Conservation (phyloP, 2,329 filamentous ascomycete genomes). For the Diaporthe destruens region DNA sequence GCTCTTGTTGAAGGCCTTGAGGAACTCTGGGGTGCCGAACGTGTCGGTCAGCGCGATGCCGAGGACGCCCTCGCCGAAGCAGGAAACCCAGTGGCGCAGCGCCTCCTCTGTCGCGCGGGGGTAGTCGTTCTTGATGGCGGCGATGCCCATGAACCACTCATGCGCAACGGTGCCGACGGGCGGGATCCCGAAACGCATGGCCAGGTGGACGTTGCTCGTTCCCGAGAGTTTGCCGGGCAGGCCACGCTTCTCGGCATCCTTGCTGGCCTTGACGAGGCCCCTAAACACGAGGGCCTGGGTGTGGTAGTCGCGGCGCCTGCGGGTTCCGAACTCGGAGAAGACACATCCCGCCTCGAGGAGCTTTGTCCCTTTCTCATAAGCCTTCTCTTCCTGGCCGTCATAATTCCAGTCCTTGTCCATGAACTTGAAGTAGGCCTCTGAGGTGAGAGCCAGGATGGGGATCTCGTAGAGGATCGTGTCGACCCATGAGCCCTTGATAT, state of each 20-base stretch:
- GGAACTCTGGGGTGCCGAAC: conserved; percentile 91
- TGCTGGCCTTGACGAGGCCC: conserved; percentile 83
- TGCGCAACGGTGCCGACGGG: conserved; percentile 93
- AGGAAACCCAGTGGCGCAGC: conserved; percentile 88
- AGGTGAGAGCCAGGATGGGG: conserved; percentile 89
- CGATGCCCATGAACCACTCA: conserved; percentile 99
- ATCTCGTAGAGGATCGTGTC: conserved; percentile 99
- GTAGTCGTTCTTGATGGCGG: conserved; percentile 90
- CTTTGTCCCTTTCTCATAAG: conserved; percentile 82
- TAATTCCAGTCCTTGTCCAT: conserved; percentile 95
- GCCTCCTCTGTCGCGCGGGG: conserved; percentile 85
- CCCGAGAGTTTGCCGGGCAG: conserved; percentile 82
- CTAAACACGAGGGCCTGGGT: conserved; percentile 93
- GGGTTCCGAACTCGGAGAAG: conserved; percentile 94
- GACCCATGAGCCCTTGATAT: conserved; percentile 86
- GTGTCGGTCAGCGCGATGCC: conserved; percentile 95
- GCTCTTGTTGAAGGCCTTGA: conserved; percentile 83
- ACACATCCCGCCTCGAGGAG: conserved; percentile 86
- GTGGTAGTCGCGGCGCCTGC: conserved; percentile 91
- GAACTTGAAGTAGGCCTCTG: conserved; percentile 97
- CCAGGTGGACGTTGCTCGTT: conserved; percentile 96
- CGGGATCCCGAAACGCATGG: conserved; percentile 88
- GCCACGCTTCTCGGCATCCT: conserved; percentile 74
- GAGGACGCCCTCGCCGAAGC: conserved; percentile 87
- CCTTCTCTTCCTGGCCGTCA: conserved; percentile 85